Conservation (phyloP, 129 eudicot genomes). For the Lactuca sativa region DNA sequence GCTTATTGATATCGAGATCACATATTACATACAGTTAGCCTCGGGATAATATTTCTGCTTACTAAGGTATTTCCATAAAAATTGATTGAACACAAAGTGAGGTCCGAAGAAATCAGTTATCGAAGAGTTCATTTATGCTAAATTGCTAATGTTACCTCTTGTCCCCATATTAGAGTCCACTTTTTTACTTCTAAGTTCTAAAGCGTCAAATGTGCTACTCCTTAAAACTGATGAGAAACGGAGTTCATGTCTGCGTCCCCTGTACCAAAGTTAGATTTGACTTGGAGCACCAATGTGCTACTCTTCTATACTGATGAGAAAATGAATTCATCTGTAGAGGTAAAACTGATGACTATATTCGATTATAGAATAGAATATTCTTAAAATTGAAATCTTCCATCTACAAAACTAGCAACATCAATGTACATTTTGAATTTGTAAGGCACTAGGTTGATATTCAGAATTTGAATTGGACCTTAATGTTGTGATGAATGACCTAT, state of each 20-base stretch:
- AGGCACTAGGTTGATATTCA: neutral
- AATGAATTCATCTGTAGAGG: neutral
- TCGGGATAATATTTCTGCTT: slow-evolving; percentile 10
- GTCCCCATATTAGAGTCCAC: neutral
- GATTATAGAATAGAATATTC: neutral
- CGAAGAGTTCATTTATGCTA: slow-evolving; percentile 4
- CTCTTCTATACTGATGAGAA: slow-evolving; percentile 4
- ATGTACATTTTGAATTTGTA: neutral
- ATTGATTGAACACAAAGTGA: neutral
- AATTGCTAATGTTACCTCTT: neutral
- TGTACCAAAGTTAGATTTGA: neutral
- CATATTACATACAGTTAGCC: slow-evolving; percentile 2
- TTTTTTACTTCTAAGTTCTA: neutral
- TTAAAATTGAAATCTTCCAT: neutral
- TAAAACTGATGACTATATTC: neutral
- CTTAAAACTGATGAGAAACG: neutral
- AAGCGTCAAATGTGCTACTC: neutral
- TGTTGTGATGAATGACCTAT: slow-evolving; percentile 8
- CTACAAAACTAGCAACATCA: slow-evolving; percentile 1
- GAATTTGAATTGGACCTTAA: slow-evolving; percentile 5
- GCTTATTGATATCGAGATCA: slow-evolving; percentile 2
- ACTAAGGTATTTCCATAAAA: neutral
- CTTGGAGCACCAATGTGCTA: slow-evolving; percentile 8
- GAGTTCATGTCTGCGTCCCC: neutral
- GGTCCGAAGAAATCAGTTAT: slow-evolving; percentile 2